A percentile compares a stretch with the other conserved stretches of the same genome.
Evolutionary conservation across 2,329 filamentous ascomycete species (phyloP).

Genomic region (Exophiala sideris): DNA sequence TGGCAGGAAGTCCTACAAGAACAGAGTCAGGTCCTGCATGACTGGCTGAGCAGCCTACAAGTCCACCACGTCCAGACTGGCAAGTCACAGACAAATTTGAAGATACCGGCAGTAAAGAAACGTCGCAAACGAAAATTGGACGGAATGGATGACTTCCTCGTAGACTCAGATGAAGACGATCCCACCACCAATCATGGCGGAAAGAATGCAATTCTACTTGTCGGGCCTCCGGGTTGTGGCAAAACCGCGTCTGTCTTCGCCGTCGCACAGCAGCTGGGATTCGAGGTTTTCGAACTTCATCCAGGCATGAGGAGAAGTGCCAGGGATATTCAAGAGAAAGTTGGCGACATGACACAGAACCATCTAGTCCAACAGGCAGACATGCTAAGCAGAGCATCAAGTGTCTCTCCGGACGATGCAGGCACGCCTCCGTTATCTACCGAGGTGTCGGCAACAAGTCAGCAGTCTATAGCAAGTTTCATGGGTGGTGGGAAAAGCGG

Average conservation of each 20-base stretch:
- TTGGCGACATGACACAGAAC: conserved; percentile 96
- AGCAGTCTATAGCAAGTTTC: conserved; percentile 27
- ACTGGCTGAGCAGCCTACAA: conserved; percentile 76
- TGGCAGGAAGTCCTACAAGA: conserved; percentile 72
- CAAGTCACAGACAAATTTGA: conserved; percentile 23
- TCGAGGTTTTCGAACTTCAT: conserved; percentile 94
- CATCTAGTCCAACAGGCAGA: conserved; percentile 66
- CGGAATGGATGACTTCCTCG: conserved; percentile 75
- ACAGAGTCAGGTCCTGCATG: conserved; percentile 70
- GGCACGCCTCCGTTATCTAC: conserved; percentile 17
- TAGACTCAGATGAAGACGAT: conserved; percentile 73
- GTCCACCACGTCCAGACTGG: conserved; percentile 73
- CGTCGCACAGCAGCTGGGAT: conserved; percentile 84
- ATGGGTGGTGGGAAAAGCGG: conserved; percentile 13
- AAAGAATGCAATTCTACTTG: conserved; percentile 78
- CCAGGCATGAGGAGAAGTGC: conserved; percentile 77
- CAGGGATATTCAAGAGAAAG: conserved; percentile 83
- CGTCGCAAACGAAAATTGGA: conserved; percentile 63
- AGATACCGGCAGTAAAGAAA: conserved; percentile 43
- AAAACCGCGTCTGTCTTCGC: conserved; percentile 93
- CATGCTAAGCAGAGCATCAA: conserved; percentile 20
- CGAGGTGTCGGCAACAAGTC: conserved; percentile 27
- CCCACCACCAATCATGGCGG: conserved; percentile 50
- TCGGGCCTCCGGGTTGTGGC: conserved; percentile 83
- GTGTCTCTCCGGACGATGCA: conserved; percentile 13